Evolutionary conservation across 768 basidiomycete genomes (phyloP).

Genomic region (Hysterangium stoloniferum): DNA sequence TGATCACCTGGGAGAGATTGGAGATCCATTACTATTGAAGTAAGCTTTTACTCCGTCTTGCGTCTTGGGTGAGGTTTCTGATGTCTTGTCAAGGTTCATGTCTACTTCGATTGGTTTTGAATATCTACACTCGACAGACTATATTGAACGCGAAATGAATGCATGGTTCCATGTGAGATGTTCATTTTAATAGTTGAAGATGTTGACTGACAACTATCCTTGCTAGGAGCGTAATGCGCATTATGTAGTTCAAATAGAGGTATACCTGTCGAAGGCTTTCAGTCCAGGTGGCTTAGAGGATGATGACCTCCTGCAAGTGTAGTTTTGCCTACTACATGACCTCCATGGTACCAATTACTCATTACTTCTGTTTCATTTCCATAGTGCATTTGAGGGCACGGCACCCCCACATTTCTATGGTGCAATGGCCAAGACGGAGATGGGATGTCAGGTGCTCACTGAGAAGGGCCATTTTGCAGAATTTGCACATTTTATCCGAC

Average conservation of each 20-base stretch:
- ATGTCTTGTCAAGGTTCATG: constrained; percentile 60
- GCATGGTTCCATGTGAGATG: constrained; percentile 84
- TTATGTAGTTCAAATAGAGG: constrained; percentile 91
- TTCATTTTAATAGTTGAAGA: too few relatives aligned
- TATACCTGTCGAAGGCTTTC: constrained; percentile 79
- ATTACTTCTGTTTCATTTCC: constrained; percentile 1
- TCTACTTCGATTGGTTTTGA: constrained; percentile 89
- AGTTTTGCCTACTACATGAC: neutral
- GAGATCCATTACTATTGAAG: constrained; percentile 83
- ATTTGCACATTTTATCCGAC: constrained; percentile 84
- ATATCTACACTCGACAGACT: constrained; percentile 85
- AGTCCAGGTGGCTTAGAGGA: constrained; percentile 40
- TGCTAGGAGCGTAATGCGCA: constrained; percentile 83
- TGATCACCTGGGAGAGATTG: constrained; percentile 91
- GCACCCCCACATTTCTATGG: constrained; percentile 97
- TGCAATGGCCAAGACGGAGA: constrained; percentile 93
- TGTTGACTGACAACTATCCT: constrained; percentile 12
- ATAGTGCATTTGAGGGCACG: constrained; percentile 72
- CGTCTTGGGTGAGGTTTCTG: neutral
- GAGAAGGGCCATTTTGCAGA: constrained; percentile 89
- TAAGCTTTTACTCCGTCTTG: constrained; percentile 30
- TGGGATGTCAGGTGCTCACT: constrained; percentile 84
- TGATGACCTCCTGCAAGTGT: constrained; percentile 49
- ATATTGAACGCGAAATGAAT: constrained; percentile 93
- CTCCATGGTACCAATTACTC: too few relatives aligned